phyloP scores from a whole-genome alignment of 257 asterid genomes.

The Solanum rostratum region DNA sequence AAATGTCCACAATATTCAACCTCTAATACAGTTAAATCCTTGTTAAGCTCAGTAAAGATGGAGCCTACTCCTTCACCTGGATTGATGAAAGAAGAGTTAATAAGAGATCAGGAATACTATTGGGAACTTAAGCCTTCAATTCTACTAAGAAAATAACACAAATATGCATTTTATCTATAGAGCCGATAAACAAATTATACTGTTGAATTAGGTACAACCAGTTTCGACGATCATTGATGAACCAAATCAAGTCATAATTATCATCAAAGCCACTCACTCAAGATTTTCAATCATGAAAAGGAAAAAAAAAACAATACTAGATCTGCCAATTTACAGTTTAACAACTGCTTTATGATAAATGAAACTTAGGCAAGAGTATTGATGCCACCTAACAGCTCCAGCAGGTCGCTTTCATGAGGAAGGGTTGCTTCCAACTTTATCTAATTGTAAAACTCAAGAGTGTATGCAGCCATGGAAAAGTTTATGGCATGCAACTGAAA shows the following conservation, averaged over 20 bases:
- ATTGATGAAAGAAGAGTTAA: background rate
- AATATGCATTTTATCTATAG: background rate
- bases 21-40: slow-evolving; percentile 27
- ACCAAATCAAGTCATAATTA: background rate
- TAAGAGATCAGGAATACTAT: background rate
- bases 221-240: background rate
- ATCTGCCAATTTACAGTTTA: background rate
- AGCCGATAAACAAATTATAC: background rate
- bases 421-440: background rate
- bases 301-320: background rate
- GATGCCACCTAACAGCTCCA: background rate
- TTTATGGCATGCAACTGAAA: background rate
- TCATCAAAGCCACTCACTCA: background rate
- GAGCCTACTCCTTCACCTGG: slow-evolving; percentile 86
- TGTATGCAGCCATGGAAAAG: too few species aligned
- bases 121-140: background rate
- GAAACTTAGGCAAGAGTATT: background rate
- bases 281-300: background rate
- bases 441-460: background rate
- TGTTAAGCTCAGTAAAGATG: slow-evolving; percentile 23
- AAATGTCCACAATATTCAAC: slow-evolving; percentile 68
- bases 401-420: background rate
- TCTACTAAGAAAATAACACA: background rate
- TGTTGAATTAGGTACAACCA: background rate
- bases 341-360: background rate